Evolutionary conservation across 164 flowering plant species (phyloP).

Genomic region (Magnolia sinica): DNA sequence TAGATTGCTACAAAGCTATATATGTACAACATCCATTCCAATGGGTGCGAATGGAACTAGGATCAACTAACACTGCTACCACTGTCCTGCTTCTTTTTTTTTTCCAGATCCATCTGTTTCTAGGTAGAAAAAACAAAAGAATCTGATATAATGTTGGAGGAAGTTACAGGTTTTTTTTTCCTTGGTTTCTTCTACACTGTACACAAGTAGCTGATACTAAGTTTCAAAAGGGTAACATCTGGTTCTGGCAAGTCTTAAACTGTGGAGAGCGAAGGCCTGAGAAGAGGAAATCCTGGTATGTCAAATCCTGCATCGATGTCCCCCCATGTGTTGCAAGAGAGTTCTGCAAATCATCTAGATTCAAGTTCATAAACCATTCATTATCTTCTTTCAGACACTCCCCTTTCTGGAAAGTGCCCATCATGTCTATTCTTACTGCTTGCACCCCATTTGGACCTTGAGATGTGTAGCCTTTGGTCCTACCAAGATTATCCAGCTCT

Average conservation of each 20-base stretch:
- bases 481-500: background rate
- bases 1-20: background rate
- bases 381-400: constrained; percentile 10
- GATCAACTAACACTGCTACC: background rate
- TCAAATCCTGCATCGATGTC: constrained; percentile 8
- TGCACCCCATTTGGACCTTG: background rate
- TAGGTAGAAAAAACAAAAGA: background rate
- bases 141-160: background rate
- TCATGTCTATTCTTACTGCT: constrained; percentile 2
- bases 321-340: constrained; percentile 9
- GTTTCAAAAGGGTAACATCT: constrained; percentile 6
- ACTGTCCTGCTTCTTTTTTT: background rate
- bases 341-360: constrained; percentile 20
- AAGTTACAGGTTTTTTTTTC: background rate
- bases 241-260: constrained; percentile 8
- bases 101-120: background rate
- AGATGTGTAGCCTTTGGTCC: background rate
- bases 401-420: background rate
- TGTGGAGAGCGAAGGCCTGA: constrained; percentile 13
- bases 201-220: background rate
- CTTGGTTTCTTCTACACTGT: background rate
- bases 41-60: background rate
- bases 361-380: constrained; percentile 16
- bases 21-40: background rate
- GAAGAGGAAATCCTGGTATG: constrained; percentile 11